Conservation (phyloP, 106 monocot genomes). For the Gastrodia elata region DNA sequence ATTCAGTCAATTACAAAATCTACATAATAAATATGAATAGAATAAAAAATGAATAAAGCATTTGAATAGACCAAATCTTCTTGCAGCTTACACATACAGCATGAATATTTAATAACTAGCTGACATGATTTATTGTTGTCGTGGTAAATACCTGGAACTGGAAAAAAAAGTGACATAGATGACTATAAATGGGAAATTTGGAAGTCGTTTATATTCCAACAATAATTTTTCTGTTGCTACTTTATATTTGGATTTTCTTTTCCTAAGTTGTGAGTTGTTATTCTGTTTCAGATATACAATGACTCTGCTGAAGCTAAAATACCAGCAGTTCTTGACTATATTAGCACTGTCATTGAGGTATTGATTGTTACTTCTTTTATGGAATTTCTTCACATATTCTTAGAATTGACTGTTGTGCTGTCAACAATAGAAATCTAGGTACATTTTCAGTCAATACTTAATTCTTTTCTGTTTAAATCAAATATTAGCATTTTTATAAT, state of each 20-base stretch:
- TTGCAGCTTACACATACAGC: too few relatives aligned
- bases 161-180: too few relatives aligned
- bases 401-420: not conserved
- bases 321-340: conserved; percentile 90
- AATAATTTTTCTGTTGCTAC: not conserved
- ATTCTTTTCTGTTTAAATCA: not conserved
- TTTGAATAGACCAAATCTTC: too few relatives aligned
- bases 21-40: too few relatives aligned
- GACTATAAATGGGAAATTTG: too few relatives aligned
- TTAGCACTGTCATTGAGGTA: conserved; percentile 90
- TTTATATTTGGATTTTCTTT: not conserved
- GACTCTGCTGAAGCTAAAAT: conserved; percentile 91
- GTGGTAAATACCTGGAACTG: too few relatives aligned
- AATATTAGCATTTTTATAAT: not conserved
- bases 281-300: conserved; percentile 58
- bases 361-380: not conserved
- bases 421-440: not conserved
- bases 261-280: not conserved
- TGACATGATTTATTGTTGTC: too few relatives aligned
- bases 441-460: not conserved
- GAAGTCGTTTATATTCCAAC: not conserved
- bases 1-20: too few relatives aligned
- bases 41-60: too few relatives aligned
- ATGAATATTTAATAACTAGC: too few relatives aligned
- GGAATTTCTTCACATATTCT: not conserved